These are phyloP conservation scores for Oxytropis ochrocephala DNA, from an alignment of 306 rosid species.

Conservation along the genomic window DNA sequence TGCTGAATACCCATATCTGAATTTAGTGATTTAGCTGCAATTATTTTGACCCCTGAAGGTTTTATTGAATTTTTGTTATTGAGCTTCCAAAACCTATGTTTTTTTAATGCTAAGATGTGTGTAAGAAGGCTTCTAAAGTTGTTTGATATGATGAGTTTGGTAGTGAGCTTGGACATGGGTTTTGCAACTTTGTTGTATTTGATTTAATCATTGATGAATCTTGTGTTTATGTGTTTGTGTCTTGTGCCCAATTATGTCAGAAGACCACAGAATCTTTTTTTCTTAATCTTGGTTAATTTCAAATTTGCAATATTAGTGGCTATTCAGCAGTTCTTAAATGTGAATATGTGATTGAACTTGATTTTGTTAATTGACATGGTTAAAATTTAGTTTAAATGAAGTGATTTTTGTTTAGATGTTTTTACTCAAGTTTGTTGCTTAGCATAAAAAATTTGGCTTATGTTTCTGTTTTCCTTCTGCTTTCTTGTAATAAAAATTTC, in stretches of 20 bases:
- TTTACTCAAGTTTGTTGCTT: background rate
- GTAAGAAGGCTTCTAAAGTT: background rate
- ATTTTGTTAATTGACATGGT: background rate
- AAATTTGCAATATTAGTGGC: background rate
- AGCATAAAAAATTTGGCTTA: too few species aligned
- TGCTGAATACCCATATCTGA: background rate
- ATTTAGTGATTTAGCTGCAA: background rate
- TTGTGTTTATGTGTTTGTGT: background rate
- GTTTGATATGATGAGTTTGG: conserved; percentile 10
- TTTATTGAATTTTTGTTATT: background rate
- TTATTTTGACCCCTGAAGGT: background rate
- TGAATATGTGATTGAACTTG: too few species aligned
- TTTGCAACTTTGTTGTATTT: background rate
- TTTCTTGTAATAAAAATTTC: too few species aligned
- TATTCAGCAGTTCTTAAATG: background rate
- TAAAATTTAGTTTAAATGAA: background rate
- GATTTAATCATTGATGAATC: background rate
- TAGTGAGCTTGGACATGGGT: background rate
- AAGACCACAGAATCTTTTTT: background rate
- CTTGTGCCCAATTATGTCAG: background rate
- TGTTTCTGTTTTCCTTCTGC: too few species aligned
- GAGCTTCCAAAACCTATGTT: background rate
- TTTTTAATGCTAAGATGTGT: background rate
- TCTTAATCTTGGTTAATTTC: background rate
- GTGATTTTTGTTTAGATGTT: background rate